Conservation (phyloP, 306 rosid genomes). For the barrel medic (Medicago truncatula) region MtrunA17r5.0-ANR NC_053045.1:28239001-28239500, state of each 20-base stretch:
- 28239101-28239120: not conserved
- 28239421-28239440: slow-evolving; percentile 66
- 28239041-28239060: no score
- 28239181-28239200: slow-evolving; percentile 51
- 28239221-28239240: slow-evolving; percentile 83
- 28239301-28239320: no score
- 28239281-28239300: no score
- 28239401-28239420: slow-evolving; percentile 62
- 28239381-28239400: slow-evolving; percentile 46
- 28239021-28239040: no score
- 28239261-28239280: no score
- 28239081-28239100: no score
- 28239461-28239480: slow-evolving; percentile 68
- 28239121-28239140: no score
- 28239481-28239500: slow-evolving; percentile 80
- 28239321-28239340: slow-evolving; percentile 44
- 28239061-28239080: no score
- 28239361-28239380: no score
- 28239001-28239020: no score
- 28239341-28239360: no score
- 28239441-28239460: slow-evolving; percentile 62
- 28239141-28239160: slow-evolving; percentile 56
- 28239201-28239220: slow-evolving; percentile 16
- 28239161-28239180: slow-evolving; percentile 80
- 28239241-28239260: not conserved